Evolutionary conservation across 495 filamentous ascomycete species (phyloP), one percentile per base, ranked within the genome.

Genomic region (Cercophora sp.): DNA sequence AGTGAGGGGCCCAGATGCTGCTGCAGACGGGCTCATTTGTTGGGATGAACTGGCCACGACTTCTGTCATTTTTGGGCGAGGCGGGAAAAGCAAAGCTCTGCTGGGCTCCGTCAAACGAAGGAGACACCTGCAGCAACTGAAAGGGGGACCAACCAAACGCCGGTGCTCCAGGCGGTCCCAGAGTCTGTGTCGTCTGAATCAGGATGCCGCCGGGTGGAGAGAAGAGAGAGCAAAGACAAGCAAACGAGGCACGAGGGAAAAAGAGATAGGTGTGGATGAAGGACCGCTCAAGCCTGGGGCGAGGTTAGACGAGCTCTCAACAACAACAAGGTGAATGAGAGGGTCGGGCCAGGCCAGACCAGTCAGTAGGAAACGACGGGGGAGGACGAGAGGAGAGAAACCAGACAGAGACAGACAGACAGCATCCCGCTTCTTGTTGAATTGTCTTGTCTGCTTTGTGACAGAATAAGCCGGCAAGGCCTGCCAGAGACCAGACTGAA

Each of bases 21-120:
- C 20, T 3, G 56, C 41, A 8, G 54, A 52, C 15, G n/a, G 37
- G 26, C 43, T 15, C 5, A 20, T 23, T 41, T 50, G 52, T 23
- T 56, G 52, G 24, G 55, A 56, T 23, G 42, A 55, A 13, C 52
- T 24, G 36, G 27, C 53, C 25, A 57, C 51, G 18, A 54, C 57
- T 35, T 61, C 64, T 62, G 64, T 64, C 64, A 67, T 64, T 56
- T 64, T 60, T 54, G 29, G 27, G 25, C 29, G 25, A 43, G 34
- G 42, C 47, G 50, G 44, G 29, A 32, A 32, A 32, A 6, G 29
- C 29, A 32, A n/a, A n/a, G n/a, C n/a, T n/a, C n/a, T n/a, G n/a
- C n/a, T n/a, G n/a, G n/a, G 29, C 8, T 32, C 8, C 13, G 29
- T 32, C 29, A 32, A 32, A 32, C 29, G 29, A 13, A 32, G 37